Percentiles rank a stretch among this genome's conserved stretches.
These are phyloP conservation scores for Protomyces lactucae-debilis DNA, from an alignment of 1,139 yeast genomes.

Conservation along the genomic window DNA sequence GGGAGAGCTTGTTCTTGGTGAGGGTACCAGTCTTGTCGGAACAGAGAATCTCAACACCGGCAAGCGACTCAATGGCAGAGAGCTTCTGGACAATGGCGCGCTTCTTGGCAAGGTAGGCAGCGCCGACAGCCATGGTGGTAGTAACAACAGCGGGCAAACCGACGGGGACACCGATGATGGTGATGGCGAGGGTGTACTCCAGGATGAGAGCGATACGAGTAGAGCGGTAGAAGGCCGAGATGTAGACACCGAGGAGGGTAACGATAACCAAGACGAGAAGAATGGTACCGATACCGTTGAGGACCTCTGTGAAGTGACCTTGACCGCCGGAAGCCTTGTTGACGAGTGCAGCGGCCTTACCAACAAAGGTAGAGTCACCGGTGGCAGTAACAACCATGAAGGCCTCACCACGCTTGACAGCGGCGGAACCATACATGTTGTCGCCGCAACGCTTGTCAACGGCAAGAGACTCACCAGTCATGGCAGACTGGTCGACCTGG, in stretches of 20 bases:
- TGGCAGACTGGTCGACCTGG: conserved; percentile 96
- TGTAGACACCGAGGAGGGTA: conserved; percentile 87
- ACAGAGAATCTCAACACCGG: conserved; percentile 98
- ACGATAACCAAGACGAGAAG: conserved; percentile 82
- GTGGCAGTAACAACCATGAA: conserved; percentile 93
- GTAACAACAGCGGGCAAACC: conserved; percentile 99
- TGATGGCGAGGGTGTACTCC: conserved; percentile 88
- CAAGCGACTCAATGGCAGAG: conserved; percentile 96
- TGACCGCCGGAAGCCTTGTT: conserved; percentile 90
- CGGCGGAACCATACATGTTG: conserved; percentile 84
- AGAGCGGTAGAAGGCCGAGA: conserved; percentile 92
- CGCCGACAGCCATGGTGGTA: conserved; percentile 99
- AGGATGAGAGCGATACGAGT: conserved; percentile 81
- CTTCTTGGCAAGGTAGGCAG: conserved; percentile 97
- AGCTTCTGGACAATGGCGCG: conserved; percentile 97
- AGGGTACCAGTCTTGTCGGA: conserved; percentile 99
- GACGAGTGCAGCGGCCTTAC: conserved; percentile 95
- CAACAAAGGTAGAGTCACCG: conserved; percentile 89
- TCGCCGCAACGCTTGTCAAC: conserved; percentile 91
- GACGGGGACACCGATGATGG: conserved; percentile 99
- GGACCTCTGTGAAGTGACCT: conserved; percentile 97
- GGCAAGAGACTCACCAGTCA: conserved; percentile 97
- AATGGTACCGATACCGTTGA: conserved; percentile 95
- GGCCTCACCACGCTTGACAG: conserved; percentile 96
- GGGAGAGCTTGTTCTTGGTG: conserved; percentile 93